phyloP scores from a whole-genome alignment of 495 filamentous ascomycete species.

The Penicillium angulare region DNA sequence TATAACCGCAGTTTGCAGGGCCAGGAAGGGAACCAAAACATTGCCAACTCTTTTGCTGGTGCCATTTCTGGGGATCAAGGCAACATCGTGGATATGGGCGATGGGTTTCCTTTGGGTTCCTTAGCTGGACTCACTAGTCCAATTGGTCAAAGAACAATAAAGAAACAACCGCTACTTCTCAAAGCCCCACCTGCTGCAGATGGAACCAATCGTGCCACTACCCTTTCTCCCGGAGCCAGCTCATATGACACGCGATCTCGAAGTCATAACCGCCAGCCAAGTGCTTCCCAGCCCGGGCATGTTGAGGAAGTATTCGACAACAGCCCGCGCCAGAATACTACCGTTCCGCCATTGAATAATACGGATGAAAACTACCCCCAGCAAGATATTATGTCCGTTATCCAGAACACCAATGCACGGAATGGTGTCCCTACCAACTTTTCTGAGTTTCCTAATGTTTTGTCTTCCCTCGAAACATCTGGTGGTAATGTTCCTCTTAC shows the following conservation, averaged over 20 bases:
- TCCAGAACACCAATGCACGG: constrained; percentile 74
- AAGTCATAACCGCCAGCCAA: constrained; percentile 35
- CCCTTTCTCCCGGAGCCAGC: constrained; percentile 38
- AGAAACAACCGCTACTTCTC: constrained; percentile 50
- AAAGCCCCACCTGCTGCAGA: constrained; percentile 45
- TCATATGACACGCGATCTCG: constrained; percentile 35
- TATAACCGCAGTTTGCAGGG: constrained; percentile 78
- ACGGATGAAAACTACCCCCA: constrained; percentile 40
- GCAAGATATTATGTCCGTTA: constrained; percentile 83
- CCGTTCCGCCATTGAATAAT: constrained; percentile 14
- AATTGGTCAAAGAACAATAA: constrained; percentile 39
- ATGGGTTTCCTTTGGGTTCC: constrained; percentile 47
- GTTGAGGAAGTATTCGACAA: constrained; percentile 47
- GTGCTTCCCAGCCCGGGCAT: constrained; percentile 32
- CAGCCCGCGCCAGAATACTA: constrained; percentile 31
- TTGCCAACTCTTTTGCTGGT: constrained; percentile 69
- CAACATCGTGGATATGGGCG: constrained; percentile 73
- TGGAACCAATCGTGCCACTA: constrained; percentile 33
- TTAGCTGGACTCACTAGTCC: constrained; percentile 39
- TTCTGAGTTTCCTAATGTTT: constrained; percentile 70
- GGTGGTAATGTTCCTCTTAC: constrained; percentile 67
- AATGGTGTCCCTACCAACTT: constrained; percentile 47
- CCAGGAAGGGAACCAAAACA: constrained; percentile 59
- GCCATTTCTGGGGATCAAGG: constrained; percentile 65
- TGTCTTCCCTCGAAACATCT: constrained; percentile 65